Base-by-base conservation (phyloP, 768 basidiomycete genomes). In the Hypsizygus marmoreus region DNA sequence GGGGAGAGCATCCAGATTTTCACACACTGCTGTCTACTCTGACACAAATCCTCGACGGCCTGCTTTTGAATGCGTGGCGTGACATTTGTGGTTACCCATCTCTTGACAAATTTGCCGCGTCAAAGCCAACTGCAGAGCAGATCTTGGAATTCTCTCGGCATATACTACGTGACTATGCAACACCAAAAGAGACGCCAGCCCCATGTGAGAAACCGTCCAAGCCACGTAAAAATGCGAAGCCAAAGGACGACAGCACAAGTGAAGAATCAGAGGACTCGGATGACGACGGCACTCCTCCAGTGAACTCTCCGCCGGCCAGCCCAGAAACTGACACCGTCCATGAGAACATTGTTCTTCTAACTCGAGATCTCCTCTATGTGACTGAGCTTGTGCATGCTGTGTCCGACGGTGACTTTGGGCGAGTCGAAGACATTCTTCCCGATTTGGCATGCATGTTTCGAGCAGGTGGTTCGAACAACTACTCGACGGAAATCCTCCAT, bases 31-130 rank as follows among this genome's bases (percentile, higher is more conserved):
- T 66, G 0, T 13, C 56, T 3, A 54, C 61, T 0, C 41, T 68
- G 0, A 60, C 43, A 6, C 68, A 72, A 28, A 64, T 72, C 6
- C 53, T 68, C 1, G 54, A 57, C 4, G 71, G 68, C 0, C 24
- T 68, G 1, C 26, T 73, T 1, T 51, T 73, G 0, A 54, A 66
- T 49, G 62, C 63, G 0, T 73, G 69, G 70, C 37, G 36, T 10
- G 10, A 20, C 3, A 45, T 38, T 17, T 63, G 56, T 31, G 59
- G 66, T 0, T 43, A 41, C 24, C 0, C 14, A 0, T 36, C 26
- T 0, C 34, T 67, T 0, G 25, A 41, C 0, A 49, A 25, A 2
- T 69, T 57, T 49, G 49, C 59, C 0, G 23, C 35, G 7, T 54
- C 65, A 1, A 61, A 69, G 5, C 71, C 69, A 3, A 47, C 58